A percentile compares a stretch with the other conserved stretches of the same genome.
Conservation (phyloP, 2,329 filamentous ascomycete genomes). For the Fusarium illudens region DNA sequence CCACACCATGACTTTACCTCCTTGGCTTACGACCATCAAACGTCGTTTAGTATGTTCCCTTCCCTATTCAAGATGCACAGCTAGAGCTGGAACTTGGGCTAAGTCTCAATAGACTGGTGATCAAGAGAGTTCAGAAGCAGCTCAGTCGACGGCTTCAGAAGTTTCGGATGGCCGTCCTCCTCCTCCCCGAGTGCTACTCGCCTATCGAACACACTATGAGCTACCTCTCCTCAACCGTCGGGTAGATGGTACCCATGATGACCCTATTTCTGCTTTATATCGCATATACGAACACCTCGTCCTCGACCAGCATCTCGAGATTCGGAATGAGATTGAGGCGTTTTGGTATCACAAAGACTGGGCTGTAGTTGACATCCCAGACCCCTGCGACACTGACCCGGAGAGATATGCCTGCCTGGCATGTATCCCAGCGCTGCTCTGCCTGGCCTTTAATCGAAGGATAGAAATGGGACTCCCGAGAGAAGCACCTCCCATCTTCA, state of each 20-base stretch:
- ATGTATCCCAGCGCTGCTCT: conserved; percentile 26
- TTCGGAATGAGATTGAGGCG: conserved; percentile 30
- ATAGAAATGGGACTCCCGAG: conserved; percentile 28
- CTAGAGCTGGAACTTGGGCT: not conserved
- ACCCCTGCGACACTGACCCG: conserved; percentile 27
- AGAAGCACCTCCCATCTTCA: conserved; percentile 28
- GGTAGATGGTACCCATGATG: conserved; percentile 6
- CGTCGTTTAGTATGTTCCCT: conserved; percentile 3
- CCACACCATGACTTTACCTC: conserved; percentile 4
- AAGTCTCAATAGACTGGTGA: conserved; percentile 6
- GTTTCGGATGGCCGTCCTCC: conserved; percentile 7
- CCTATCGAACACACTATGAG: conserved; percentile 21
- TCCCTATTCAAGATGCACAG: not conserved
- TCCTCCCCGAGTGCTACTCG: conserved; percentile 11
- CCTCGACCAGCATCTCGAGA: conserved; percentile 25
- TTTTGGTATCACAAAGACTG: conserved; percentile 29
- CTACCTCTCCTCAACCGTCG: conserved; percentile 21
- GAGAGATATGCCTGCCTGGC: conserved; percentile 35
- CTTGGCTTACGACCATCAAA: conserved; percentile 8
- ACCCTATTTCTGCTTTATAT: conserved; percentile 23
- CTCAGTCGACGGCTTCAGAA: not conserved
- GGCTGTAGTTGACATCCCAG: conserved; percentile 25
- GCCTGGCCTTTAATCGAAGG: conserved; percentile 23
- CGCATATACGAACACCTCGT: conserved; percentile 30
- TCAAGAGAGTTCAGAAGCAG: not conserved